A percentile compares a stretch with the other conserved stretches of the same genome.
Conservation (phyloP, 108 stramenopile species). For the Pseudonitzschia pungens region DNA sequence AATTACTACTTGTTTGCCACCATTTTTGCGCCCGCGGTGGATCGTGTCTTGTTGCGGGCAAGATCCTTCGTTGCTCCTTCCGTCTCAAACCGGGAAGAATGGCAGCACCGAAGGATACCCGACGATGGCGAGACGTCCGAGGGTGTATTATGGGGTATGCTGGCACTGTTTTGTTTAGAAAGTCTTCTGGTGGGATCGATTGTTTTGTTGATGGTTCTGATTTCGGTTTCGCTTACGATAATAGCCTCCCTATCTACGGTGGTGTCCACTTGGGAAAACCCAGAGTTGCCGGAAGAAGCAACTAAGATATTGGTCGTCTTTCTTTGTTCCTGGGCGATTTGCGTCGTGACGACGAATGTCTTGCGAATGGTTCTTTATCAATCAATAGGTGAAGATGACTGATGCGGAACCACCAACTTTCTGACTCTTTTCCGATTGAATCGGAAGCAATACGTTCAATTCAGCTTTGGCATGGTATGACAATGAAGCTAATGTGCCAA, state of each 20-base stretch:
- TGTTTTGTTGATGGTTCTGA: slow-evolving; percentile 5
- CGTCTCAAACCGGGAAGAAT: not conserved
- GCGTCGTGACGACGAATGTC: slow-evolving; percentile 16
- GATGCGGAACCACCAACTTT: not conserved
- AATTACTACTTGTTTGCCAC: slow-evolving; percentile 9
- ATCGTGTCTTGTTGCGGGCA: not conserved
- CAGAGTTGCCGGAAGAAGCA: not conserved
- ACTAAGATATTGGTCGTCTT: not conserved
- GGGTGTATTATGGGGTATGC: slow-evolving; percentile 8
- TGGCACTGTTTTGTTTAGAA: slow-evolving; percentile 9
- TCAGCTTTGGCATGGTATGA: not conserved
- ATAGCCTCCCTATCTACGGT: slow-evolving; percentile 2
- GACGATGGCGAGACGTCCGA: slow-evolving; percentile 6
- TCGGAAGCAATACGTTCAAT: not conserved
- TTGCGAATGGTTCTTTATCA: slow-evolving; percentile 16
- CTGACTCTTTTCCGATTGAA: not conserved
- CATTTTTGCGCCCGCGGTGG: slow-evolving; percentile 3
- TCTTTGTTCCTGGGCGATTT: not conserved
- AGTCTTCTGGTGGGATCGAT: slow-evolving; percentile 9
- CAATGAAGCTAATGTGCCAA: no score
- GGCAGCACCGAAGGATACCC: slow-evolving; percentile 11
- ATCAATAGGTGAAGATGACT: not conserved
- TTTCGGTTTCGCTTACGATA: not conserved
- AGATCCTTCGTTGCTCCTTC: not conserved
- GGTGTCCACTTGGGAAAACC: not conserved